phyloP scores from a whole-genome alignment of 2,329 filamentous ascomycete species.

The Colletotrichum navitas region DNA sequence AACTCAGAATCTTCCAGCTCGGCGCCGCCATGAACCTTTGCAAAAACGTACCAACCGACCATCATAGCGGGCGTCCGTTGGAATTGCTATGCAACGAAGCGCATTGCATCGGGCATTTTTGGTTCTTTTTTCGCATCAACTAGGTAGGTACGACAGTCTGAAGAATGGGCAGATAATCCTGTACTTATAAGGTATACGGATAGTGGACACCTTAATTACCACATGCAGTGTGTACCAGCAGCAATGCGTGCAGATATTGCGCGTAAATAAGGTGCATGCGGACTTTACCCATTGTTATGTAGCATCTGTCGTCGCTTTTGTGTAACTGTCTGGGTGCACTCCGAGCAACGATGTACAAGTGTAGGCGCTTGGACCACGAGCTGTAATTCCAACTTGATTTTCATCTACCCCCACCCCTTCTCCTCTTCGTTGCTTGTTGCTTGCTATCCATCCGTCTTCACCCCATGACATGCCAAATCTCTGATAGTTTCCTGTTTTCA shows the following conservation, averaged over 20 bases:
- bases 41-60: background rate
- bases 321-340: slow-evolving; percentile 10
- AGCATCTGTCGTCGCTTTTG: background rate
- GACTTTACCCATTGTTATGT: background rate
- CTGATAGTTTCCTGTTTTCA: slow-evolving; percentile 10
- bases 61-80: background rate
- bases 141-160: background rate
- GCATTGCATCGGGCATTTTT: background rate
- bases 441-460: background rate
- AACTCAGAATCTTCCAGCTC: background rate
- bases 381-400: slow-evolving; percentile 29
- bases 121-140: background rate
- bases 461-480: background rate
- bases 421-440: background rate
- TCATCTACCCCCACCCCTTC: background rate
- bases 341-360: slow-evolving; percentile 25
- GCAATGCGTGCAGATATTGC: background rate
- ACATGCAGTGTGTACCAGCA: background rate
- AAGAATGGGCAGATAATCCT: slow-evolving; percentile 1
- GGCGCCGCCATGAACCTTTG: background rate
- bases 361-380: slow-evolving; percentile 39
- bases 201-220: slow-evolving; percentile 9
- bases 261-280: slow-evolving; percentile 8
- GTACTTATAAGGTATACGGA: background rate
- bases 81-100: background rate